Conservation (phyloP, 768 basidiomycete genomes). For the Auricularia sp. region DNA sequence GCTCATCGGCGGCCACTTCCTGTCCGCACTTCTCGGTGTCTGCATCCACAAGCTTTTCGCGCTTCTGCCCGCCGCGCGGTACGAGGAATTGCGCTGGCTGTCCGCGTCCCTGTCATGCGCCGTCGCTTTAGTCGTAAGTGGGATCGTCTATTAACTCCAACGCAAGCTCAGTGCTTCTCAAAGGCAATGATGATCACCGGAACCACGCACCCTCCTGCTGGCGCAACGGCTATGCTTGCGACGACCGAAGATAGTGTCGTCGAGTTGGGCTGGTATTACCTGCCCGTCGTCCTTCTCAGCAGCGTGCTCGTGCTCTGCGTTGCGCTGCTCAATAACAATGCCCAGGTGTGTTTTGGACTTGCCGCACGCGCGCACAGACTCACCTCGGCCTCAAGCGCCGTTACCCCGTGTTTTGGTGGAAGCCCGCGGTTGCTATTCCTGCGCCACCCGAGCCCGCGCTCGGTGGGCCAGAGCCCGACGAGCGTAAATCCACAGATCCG, state of each 20-base stretch:
- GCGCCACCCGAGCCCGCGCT: background rate
- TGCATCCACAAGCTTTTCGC: conserved; percentile 43
- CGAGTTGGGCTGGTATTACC: conserved; percentile 39
- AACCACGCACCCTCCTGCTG: conserved; percentile 47
- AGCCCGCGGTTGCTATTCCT: conserved; percentile 6
- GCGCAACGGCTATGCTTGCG: conserved; percentile 45
- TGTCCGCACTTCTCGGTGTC: conserved; percentile 38
- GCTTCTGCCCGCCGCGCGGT: conserved; percentile 31
- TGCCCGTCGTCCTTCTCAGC: conserved; percentile 41
- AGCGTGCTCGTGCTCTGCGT: conserved; percentile 33
- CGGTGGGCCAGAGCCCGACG: background rate
- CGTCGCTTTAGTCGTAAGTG: conserved; percentile 18
- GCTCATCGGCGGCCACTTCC: conserved; percentile 41
- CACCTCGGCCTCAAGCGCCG: conserved; percentile 15
- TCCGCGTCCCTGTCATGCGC: conserved; percentile 37
- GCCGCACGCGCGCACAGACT: background rate
- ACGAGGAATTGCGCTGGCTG: conserved; percentile 37
- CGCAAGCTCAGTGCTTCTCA: too few species aligned
- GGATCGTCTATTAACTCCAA: background rate
- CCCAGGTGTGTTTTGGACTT: conserved; percentile 20
- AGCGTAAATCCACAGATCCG: background rate
- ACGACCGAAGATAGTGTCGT: conserved; percentile 32
- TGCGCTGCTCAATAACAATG: conserved; percentile 40
- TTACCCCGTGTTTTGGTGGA: conserved; percentile 40
- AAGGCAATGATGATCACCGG: conserved; percentile 38